Evolutionary conservation across 495 filamentous ascomycete genomes (phyloP).

Genomic region (Xylaria scruposa): DNA sequence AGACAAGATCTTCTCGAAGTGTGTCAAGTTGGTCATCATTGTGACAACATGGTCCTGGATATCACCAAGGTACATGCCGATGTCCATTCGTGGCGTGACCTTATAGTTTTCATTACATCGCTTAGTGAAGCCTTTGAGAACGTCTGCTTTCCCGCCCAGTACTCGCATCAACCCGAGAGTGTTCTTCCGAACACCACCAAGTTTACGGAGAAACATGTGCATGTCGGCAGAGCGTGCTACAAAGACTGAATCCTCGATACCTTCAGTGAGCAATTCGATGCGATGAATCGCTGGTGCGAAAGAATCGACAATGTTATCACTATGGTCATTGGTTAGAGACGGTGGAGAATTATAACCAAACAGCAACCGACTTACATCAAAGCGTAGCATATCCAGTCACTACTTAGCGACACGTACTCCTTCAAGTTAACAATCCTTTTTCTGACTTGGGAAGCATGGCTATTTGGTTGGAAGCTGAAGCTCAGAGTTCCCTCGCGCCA

Average conservation of each 20-base stretch:
- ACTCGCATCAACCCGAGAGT: conserved; percentile 93
- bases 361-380: conserved; percentile 73
- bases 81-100: conserved; percentile 91
- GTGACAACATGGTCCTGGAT: conserved; percentile 99
- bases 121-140: conserved; percentile 96
- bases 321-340: conserved; percentile 40
- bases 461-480: conserved; percentile 86
- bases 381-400: conserved; percentile 99
- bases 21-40: conserved; percentile 94
- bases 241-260: conserved; percentile 94
- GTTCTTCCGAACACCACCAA: conserved; percentile 89
- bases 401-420: conserved; percentile 89
- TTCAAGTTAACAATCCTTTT: conserved; percentile 90
- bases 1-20: conserved; percentile 97
- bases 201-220: conserved; percentile 80
- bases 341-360: not conserved
- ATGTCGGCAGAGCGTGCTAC: conserved; percentile 88
- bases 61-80: conserved; percentile 93
- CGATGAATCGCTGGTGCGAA: conserved; percentile 88
- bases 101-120: conserved; percentile 97
- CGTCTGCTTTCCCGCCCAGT: conserved; percentile 94
- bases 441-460: conserved; percentile 85
- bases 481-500: conserved; percentile 95
- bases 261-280: conserved; percentile 86
- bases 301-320: conserved; percentile 95